Evolutionary conservation across 352 stramenopile species (phyloP), one percentile per base, ranked within the genome.

Genomic region (Phytophthora litchii): DNA sequence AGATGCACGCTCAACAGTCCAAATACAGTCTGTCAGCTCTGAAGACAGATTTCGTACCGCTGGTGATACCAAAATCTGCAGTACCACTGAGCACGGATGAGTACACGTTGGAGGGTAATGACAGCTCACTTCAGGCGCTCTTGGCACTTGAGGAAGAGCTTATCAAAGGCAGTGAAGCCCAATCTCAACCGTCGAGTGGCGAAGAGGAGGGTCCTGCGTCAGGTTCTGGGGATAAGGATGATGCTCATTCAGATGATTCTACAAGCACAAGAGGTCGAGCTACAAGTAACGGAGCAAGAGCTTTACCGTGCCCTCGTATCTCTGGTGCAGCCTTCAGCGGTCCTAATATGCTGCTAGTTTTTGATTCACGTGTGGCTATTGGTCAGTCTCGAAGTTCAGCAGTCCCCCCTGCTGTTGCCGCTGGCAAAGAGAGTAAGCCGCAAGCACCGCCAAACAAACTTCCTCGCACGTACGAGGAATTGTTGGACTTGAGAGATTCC

Each of bases 321-420:
- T 94, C 80, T 3, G 84, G 86, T 13, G 86, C 78, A 17, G 84
- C 70, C 52, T 95, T 95, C 44, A 94, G 86, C 48, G 86, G 86
- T 0, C 86, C 86, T 21, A 95, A 95, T 41, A 85, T 91, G 70
- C 67, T 95, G 27, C 53, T 95, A 9, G 72, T 94, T 27, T 95
- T 95, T 45, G 86, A 95, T 49, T 94, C 86, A 17, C 84, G 84
- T 0, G 73, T 89, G 1, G 86, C 83, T 23, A 92, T 95, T 21
- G 83, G 82, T 16, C 86, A 93, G 55, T 82, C 74, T 1, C 67
- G 80, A 2, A 80, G 69, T 44, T 76, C 76, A 1, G 45, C 59
- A 3, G 69, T 84, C 3, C 73, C 72, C 3, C 73, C 74, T 34
- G 67, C 80, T 35, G 72, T 82, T 31, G 76, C 72, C 14, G 71